Conservation (phyloP, 1,284 basidiomycete species). For the Cronartium quercuum region DNA sequence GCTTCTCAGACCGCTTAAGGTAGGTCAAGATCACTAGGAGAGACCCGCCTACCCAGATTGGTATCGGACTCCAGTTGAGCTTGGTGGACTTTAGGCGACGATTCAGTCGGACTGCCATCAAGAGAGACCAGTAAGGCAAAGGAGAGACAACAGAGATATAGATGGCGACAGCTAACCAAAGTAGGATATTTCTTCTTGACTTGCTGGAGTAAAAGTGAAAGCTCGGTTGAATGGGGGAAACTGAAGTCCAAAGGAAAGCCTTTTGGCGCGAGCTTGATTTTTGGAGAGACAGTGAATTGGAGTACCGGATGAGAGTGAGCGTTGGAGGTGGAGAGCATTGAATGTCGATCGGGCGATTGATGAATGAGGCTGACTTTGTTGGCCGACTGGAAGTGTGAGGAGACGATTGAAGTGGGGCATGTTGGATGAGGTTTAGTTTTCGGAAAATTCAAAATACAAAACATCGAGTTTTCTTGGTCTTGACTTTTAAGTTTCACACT, state of each 20-base stretch:
- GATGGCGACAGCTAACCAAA: background rate
- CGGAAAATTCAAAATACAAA: too few species aligned
- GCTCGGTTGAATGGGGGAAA: background rate
- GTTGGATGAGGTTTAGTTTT: too few species aligned
- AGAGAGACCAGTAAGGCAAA: background rate
- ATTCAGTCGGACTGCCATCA: slow-evolving; percentile 3
- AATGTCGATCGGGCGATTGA: too few species aligned
- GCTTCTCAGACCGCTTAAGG: slow-evolving; percentile 42
- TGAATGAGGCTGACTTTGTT: too few species aligned
- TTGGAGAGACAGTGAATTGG: background rate
- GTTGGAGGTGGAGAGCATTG: too few species aligned
- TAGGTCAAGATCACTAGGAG: slow-evolving; percentile 65
- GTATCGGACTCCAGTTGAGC: slow-evolving; percentile 77
- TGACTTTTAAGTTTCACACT: too few species aligned
- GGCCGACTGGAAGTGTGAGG: too few species aligned
- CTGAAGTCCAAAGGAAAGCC: background rate
- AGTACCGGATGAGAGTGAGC: too few species aligned
- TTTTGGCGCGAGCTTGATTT: background rate
- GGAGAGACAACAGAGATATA: background rate
- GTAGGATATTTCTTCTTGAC: background rate
- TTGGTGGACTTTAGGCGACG: slow-evolving; percentile 5
- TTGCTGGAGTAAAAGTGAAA: background rate
- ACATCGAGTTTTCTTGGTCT: too few species aligned
- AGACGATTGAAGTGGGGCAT: too few species aligned
- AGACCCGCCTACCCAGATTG: slow-evolving; percentile 80